Evolutionary conservation across 768 basidiomycete genomes (phyloP), one percentile per base, ranked within the genome.

Genomic region (Strobilomyces echinocephalus): DNA sequence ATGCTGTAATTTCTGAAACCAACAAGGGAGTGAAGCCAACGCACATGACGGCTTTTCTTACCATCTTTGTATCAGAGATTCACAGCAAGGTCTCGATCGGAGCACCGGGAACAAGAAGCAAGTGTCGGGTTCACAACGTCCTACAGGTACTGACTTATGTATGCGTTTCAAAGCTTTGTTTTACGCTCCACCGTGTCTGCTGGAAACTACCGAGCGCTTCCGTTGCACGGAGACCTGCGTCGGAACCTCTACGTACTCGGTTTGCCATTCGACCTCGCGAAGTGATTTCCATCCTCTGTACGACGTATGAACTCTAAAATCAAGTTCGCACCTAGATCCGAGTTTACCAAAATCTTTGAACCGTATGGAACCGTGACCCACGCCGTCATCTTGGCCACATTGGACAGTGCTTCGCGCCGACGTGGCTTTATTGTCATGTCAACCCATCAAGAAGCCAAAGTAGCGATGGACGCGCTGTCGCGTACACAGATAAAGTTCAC

Each of bases 381-480:
- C 64, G 85, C 82, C 20, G 89, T 91, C 21, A 88, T 91, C 47
- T 76, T 91, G 18, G 90, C 88, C 2, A 91, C 90, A 6, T 82
- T 90, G 36, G 89, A 91, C 62, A 88, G 87, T 60, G 84, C 88
- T 39, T 91, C 89, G 35, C 82, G 89, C 48, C 81, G 89, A 46
- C 85, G 89, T 36, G 89, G 89, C 2, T 91, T 91, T 64, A 74
- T 91, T 30, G 89, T 91, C 21, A 91, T 91, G 88, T 81, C 81
- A 16, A 73, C 73, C 21, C 82, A 91, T 58, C 79, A 80, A 43
- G 85, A 90, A 65, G 89, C 90, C 3, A 84, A 76, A 62, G 61
- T 65, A 28, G 89, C 85, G 0, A 88, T 91, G 82, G 71, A 76
- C 16, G 72, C 74, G 8, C 65, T 90, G 39, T 85, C 85, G 24